These are phyloP conservation scores for Onygena corvina DNA, from an alignment of 2,329 filamentous ascomycete species.

Conservation along the genomic window DNA sequence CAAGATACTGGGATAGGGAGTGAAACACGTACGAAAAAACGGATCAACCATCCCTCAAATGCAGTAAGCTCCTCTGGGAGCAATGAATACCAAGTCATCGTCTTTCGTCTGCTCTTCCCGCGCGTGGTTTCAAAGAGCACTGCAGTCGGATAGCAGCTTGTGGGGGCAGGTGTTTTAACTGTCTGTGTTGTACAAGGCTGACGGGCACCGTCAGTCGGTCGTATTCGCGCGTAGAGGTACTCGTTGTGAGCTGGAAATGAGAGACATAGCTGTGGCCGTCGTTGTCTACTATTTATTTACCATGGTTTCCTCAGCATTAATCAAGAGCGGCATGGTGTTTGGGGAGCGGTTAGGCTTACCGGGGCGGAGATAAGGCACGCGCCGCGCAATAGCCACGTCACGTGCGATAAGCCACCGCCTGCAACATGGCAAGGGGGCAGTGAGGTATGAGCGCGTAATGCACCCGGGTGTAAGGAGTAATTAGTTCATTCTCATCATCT, in stretches of 20 bases:
- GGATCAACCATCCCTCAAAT: conserved; percentile 51
- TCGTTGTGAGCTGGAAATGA: not conserved
- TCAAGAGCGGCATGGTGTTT: not conserved
- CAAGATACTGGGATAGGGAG: conserved; percentile 3
- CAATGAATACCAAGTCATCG: conserved; percentile 56
- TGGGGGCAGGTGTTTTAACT: not conserved
- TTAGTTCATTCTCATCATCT: too few relatives aligned
- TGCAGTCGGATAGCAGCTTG: not conserved
- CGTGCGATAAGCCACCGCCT: not conserved
- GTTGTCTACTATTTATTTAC: not conserved
- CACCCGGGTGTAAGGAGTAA: too few relatives aligned
- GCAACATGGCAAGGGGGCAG: not conserved
- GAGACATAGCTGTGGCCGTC: not conserved
- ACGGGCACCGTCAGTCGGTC: not conserved
- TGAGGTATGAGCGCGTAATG: not conserved
- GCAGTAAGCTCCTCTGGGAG: conserved; percentile 46
- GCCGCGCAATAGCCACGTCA: not conserved
- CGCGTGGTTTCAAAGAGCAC: not conserved
- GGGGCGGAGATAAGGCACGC: not conserved
- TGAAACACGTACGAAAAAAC: conserved; percentile 46
- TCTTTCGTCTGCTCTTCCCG: not conserved
- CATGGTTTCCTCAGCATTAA: not conserved
- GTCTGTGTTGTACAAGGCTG: conserved; percentile 1
- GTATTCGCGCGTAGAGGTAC: not conserved
- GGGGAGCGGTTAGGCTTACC: not conserved